phyloP scores from a whole-genome alignment of 345 rosid species.

The Eutrema yunnanense region DNA sequence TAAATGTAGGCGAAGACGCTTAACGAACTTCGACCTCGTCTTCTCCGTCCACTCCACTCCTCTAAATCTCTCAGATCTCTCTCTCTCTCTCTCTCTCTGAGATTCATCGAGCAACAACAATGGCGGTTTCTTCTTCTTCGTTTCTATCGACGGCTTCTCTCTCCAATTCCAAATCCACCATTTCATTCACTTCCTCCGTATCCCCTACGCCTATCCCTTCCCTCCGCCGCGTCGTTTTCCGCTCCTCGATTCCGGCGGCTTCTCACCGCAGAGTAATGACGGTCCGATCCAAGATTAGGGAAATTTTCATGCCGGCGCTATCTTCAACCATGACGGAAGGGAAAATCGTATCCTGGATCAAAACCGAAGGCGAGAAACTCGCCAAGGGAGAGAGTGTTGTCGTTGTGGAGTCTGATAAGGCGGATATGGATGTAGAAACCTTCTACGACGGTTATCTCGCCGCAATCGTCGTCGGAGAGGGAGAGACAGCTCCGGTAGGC shows the following conservation, averaged over 20 bases:
- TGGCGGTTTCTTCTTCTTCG: conserved; percentile 53
- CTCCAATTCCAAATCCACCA: conserved; percentile 31
- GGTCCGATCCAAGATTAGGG: conserved; percentile 81
- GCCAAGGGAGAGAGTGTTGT: conserved; percentile 93
- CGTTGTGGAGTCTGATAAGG: conserved; percentile 95
- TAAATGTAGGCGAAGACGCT: conserved; percentile 32
- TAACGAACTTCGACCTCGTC: conserved; percentile 63
- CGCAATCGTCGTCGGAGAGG: conserved; percentile 88
- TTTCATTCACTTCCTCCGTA: conserved; percentile 39
- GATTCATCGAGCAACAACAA: conserved; percentile 24
- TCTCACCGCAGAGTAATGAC: conserved; percentile 29
- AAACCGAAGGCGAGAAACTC: conserved; percentile 86
- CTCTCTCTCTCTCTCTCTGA: conserved; percentile 13
- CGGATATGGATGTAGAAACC: conserved; percentile 97
- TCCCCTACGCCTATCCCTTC: conserved; percentile 18
- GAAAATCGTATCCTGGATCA: conserved; percentile 94
- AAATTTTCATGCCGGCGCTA: conserved; percentile 98
- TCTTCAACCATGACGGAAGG: conserved; percentile 99
- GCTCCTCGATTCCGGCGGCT: conserved; percentile 25
- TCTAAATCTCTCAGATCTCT: conserved; percentile 17
- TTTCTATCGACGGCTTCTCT: conserved; percentile 29
- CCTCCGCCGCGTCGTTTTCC: conserved; percentile 26
- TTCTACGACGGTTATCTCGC: conserved; percentile 93
- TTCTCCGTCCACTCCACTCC: conserved; percentile 61
- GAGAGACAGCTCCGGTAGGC: conserved; percentile 87